A percentile compares a stretch with the other conserved stretches of the same genome.
These are phyloP conservation scores for Penicillium manginii DNA, from an alignment of 495 filamentous ascomycete species.

Conservation along the genomic window DNA sequence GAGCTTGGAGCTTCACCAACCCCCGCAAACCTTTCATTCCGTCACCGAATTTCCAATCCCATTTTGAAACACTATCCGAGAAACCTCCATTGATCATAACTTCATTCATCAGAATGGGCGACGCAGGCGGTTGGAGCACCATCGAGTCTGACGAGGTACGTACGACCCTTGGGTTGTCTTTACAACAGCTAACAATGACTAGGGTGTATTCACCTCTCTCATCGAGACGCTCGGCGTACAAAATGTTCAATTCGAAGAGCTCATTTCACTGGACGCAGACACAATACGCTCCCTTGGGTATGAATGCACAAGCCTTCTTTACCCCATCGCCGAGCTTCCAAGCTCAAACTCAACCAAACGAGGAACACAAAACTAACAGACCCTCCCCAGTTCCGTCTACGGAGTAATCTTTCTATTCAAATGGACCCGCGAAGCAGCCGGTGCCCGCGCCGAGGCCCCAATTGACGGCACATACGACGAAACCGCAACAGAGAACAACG, in stretches of 20 bases:
- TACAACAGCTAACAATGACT: conserved; percentile 17
- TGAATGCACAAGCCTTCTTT: not conserved
- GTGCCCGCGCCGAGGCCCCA: conserved; percentile 61
- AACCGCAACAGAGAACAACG: conserved; percentile 62
- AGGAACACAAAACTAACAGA: conserved; percentile 18
- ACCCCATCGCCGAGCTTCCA: not conserved
- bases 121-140: conserved; percentile 66
- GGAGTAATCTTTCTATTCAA: conserved; percentile 99
- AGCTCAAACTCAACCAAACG: conserved; percentile 11
- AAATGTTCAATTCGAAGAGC: conserved; percentile 95
- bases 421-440: conserved; percentile 77
- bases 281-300: conserved; percentile 71
- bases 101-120: conserved; percentile 34
- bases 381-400: conserved; percentile 72
- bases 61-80: not conserved
- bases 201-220: conserved; percentile 98
- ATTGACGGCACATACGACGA: conserved; percentile 79
- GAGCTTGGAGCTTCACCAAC: conserved; percentile 9
- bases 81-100: not conserved
- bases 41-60: conserved; percentile 1
- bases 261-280: conserved; percentile 84
- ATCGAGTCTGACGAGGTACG: conserved; percentile 94
- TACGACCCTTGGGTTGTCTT: not conserved
- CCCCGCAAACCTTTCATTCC: conserved; percentile 19
- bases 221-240: conserved; percentile 88